phyloP scores from a whole-genome alignment of 495 filamentous ascomycete genomes.

The Penicillium psychrofluorescens region DNA sequence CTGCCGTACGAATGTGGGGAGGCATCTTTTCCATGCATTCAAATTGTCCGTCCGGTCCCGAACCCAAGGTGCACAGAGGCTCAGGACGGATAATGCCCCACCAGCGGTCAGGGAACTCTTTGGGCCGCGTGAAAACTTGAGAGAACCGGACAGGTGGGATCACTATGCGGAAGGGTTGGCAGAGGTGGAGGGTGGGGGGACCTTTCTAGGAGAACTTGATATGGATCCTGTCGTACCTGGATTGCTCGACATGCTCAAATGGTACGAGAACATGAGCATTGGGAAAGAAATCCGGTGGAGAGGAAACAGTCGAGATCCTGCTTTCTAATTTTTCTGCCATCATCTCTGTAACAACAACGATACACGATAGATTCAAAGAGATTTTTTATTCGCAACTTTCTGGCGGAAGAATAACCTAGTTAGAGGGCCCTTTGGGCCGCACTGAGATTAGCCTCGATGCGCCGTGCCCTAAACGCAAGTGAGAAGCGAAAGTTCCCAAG shows the following conservation, averaged over 20 bases:
- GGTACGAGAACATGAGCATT: conserved; percentile 16
- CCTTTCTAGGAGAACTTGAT: conserved; percentile 2
- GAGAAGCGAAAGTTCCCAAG: no score
- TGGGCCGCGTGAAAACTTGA: neutral
- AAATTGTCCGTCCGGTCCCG: conserved; percentile 16
- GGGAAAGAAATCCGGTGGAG: conserved; percentile 2
- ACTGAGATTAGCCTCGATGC: no score
- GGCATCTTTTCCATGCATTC: conserved; percentile 19
- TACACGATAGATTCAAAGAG: no score
- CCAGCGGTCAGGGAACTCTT: conserved; percentile 12
- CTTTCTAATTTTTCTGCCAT: no score
- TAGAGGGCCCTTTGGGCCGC: no score
- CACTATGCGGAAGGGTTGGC: conserved; percentile 4
- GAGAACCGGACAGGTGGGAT: conserved; percentile 6
- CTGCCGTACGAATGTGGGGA: conserved; percentile 18
- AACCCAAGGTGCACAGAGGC: neutral
- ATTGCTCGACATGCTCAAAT: conserved; percentile 13
- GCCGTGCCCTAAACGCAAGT: no score
- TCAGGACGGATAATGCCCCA: neutral
- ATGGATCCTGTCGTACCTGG: neutral
- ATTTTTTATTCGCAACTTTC: no score
- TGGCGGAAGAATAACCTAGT: no score
- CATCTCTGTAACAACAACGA: no score
- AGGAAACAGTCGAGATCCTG: no score
- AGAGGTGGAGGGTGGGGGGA: conserved; percentile 1